Evolutionary conservation across 192 early-diverging fungal species (phyloP).

Genomic region (Gigaspora rosea): DNA sequence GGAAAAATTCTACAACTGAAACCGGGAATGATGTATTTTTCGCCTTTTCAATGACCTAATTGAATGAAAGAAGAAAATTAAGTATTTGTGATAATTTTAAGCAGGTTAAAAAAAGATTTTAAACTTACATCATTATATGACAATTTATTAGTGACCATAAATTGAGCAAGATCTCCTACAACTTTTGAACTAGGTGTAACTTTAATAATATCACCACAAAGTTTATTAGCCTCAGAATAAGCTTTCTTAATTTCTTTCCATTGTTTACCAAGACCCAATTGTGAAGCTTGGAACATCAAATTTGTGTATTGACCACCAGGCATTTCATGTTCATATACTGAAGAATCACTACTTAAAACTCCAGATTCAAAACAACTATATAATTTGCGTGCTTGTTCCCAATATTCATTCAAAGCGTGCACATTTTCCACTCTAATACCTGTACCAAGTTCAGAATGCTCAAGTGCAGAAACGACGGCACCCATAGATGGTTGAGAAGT

Average conservation of each 20-base stretch:
- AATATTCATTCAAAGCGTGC: constrained; percentile 88
- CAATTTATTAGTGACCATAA: constrained; percentile 92
- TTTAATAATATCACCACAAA: constrained; percentile 97
- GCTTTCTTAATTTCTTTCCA: constrained; percentile 95
- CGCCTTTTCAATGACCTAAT: constrained; percentile 67
- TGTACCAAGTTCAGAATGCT: constrained; percentile 79
- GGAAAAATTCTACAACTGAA: constrained; percentile 95
- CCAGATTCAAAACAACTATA: constrained; percentile 97
- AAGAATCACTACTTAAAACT: constrained; percentile 84
- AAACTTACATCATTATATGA: constrained; percentile 58
- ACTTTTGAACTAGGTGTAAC: constrained; percentile 98
- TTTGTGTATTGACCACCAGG: constrained; percentile 99
- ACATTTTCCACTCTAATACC: constrained; percentile 82
- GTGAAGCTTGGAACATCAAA: constrained; percentile 95
- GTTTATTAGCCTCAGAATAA: constrained; percentile 85
- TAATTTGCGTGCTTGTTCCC: constrained; percentile 93
- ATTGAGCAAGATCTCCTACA: constrained; percentile 97
- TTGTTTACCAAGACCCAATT: constrained; percentile 87
- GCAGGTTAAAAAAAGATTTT: neutral
- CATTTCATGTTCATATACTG: constrained; percentile 97
- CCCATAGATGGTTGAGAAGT: constrained; percentile 99
- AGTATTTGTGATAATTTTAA: neutral
- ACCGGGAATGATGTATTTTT: constrained; percentile 88
- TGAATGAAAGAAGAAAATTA: neutral
- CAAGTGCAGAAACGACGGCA: constrained; percentile 83